Evolutionary conservation across 2,329 filamentous ascomycete genomes (phyloP).

Genomic region (Epichloe typhina): DNA sequence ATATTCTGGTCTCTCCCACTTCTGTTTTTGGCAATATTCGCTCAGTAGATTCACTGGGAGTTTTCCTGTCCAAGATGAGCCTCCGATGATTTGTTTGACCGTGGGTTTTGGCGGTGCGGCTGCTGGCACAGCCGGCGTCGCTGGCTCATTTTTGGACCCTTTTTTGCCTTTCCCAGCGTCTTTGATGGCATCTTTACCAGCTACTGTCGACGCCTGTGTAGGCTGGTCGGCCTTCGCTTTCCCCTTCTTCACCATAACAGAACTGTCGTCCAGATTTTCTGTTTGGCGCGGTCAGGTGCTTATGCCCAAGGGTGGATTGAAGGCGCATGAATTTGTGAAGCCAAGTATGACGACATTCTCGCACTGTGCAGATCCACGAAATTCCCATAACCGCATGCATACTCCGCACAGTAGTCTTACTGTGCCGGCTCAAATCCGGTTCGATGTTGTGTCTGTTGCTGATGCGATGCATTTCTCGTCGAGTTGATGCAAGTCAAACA

Average conservation of each 20-base stretch:
- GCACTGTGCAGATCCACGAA: not conserved
- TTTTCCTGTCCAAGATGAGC: conserved; percentile 94
- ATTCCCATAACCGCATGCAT: not conserved
- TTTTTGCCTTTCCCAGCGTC: conserved; percentile 35
- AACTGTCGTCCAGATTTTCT: not conserved
- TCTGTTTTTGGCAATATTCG: conserved; percentile 90
- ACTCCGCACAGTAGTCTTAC: not conserved
- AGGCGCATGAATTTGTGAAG: not conserved
- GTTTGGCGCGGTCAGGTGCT: not conserved
- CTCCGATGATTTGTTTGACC: conserved; percentile 74
- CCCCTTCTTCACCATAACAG: conserved; percentile 37
- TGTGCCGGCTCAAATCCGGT: not conserved
- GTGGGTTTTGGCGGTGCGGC: conserved; percentile 44
- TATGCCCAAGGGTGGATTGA: not conserved
- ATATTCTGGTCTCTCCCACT: conserved; percentile 91
- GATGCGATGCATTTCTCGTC: not conserved
- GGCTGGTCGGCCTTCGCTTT: conserved; percentile 35
- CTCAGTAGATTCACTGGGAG: conserved; percentile 85
- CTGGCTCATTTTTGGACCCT: conserved; percentile 19
- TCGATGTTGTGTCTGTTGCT: not conserved
- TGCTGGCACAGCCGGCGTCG: conserved; percentile 19
- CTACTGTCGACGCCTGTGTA: conserved; percentile 21
- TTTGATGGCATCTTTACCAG: conserved; percentile 44
- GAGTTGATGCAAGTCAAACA: not conserved
- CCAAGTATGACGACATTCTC: not conserved